Percentiles rank a stretch among this genome's conserved stretches.
These are phyloP conservation scores for Paraleonurus japonicus DNA, from an alignment of 257 asterid genomes.

Conservation along the genomic window DNA sequence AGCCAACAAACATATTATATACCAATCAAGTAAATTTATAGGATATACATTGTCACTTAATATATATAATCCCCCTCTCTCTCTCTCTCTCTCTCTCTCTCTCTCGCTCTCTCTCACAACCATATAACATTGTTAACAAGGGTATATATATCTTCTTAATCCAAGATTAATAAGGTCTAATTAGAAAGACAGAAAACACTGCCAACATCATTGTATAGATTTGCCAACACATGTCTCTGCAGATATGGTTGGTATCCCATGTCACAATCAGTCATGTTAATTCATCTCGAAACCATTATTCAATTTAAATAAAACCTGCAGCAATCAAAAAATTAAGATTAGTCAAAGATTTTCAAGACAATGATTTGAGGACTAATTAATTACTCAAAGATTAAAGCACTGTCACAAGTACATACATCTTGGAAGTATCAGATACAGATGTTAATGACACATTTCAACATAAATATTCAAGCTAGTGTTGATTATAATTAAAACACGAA, in stretches of 20 bases:
- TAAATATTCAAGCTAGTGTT: not conserved
- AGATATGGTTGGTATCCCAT: not conserved
- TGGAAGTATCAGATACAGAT: not conserved
- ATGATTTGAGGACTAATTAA: not conserved
- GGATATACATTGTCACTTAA: not conserved
- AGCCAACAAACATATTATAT: not conserved
- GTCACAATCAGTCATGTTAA: not conserved
- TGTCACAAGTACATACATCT: not conserved
- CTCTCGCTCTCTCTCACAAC: not conserved
- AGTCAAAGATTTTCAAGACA: not conserved
- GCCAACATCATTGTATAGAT: not conserved
- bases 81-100: not conserved
- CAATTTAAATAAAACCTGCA: conserved; percentile 35
- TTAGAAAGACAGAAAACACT: not conserved
- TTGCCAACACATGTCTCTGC: not conserved
- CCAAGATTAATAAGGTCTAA: not conserved
- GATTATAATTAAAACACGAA: not conserved
- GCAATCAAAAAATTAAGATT: not conserved
- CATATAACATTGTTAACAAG: not conserved
- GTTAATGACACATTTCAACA: not conserved
- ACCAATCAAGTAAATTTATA: conserved; percentile 11
- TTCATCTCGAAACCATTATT: conserved; percentile 14
- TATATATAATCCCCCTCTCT: not conserved
- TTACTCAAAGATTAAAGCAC: not conserved
- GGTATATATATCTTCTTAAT: not conserved